Base-by-base conservation (phyloP, 2,329 filamentous ascomycete species). In the Nemania serpens region DNA sequence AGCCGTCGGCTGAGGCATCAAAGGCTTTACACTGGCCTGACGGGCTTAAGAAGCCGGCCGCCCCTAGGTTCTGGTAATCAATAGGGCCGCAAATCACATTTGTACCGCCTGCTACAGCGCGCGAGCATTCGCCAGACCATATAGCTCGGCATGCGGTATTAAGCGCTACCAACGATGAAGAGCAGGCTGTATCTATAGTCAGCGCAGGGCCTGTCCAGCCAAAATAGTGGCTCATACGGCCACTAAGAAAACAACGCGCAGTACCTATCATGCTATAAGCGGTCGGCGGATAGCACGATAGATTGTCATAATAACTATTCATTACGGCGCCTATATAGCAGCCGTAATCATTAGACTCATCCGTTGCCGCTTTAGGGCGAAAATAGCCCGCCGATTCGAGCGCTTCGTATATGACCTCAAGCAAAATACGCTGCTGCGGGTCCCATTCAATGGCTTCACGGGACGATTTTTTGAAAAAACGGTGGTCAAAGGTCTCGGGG, bases 1-100 rank as follows among this genome's bases (percentile, higher is more conserved):
- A 86, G 5, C 84, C 83, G 67, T 84, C 79, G 1, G 82, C 83
- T n/a, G 68, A 71, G 6, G 75, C 74, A 54, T 83, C 80, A 47
- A 79, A 84, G 0, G 78, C 75, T 52, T 83, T 82, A 59, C 82
- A 85, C 12, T 77, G 71, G 0, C 81, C 80, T 0, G 75, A 79
- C 0, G 74, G 73, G 15, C 76, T 80, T 0, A 82, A 68, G 56
- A 83, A 81, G 1, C 70, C 69, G 0, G 73, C 80, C 0, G 43
- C 66, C 0, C 56, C 61, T 1, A 70, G 59, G 17, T 69, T 69
- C 29, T 67, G 62, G 25, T 59, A 63, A 41, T 55, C 48, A 6
- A 71, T 70, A 0, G 80, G 79, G 1, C 79, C 79, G 1, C 70
- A 74, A 66, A 78, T 79, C 0, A 77, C 74, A 48, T 61, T 49